A percentile compares a stretch with the other conserved stretches of the same genome.
Evolutionary conservation across 441 rosid species (phyloP).

Genomic region (Euphorbia corollata): DNA sequence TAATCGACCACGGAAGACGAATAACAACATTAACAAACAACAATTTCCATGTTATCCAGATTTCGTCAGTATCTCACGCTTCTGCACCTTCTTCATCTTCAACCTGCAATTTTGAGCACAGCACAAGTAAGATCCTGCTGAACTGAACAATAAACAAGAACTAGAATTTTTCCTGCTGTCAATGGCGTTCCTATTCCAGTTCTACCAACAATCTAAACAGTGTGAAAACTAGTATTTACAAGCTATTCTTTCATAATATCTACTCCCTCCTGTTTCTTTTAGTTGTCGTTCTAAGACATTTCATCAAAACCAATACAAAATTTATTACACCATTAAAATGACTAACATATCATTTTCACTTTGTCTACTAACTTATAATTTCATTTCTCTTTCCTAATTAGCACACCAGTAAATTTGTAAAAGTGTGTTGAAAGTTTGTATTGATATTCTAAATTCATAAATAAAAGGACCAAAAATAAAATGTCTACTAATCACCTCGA

Average conservation of each 20-base stretch:
- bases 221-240: conserved; percentile 1
- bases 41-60: neutral
- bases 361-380: too few species aligned
- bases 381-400: too few species aligned
- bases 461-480: neutral
- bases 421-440: neutral
- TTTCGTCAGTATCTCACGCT: neutral
- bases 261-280: neutral
- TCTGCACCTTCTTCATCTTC: neutral
- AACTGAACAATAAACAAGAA: too few species aligned
- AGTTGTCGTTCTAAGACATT: neutral
- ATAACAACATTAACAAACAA: neutral
- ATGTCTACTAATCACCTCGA: conserved; percentile 6
- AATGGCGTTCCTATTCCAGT: neutral
- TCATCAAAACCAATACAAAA: too few species aligned
- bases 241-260: neutral
- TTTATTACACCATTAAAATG: too few species aligned
- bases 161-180: too few species aligned
- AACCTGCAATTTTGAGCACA: neutral
- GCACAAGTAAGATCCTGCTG: neutral
- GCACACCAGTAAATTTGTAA: neutral
- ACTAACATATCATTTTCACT: too few species aligned
- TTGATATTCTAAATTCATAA: too few species aligned
- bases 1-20: too few species aligned
- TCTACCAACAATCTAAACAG: neutral